A percentile compares a stretch with the other conserved stretches of the same genome.
Conservation (phyloP, 2,329 filamentous ascomycete species). For the Colletotrichum sp. region DNA sequence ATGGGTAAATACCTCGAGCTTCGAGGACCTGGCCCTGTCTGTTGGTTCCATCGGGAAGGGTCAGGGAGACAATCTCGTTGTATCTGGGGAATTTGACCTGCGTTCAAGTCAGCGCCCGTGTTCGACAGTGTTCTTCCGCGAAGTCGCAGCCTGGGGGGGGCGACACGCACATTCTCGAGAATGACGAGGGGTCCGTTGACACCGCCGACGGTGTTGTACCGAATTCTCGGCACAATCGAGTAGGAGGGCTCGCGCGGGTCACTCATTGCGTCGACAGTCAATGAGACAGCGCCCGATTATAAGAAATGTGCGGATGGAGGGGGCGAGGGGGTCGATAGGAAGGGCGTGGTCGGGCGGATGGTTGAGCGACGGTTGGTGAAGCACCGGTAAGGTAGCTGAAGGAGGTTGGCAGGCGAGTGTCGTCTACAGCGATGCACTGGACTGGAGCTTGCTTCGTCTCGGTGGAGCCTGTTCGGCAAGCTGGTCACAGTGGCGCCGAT, state of each 20-base stretch:
- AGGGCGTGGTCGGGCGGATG: slow-evolving; percentile 14
- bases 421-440: slow-evolving; percentile 23
- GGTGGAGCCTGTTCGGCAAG: slow-evolving; percentile 34
- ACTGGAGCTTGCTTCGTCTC: slow-evolving; percentile 42
- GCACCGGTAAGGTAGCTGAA: slow-evolving; percentile 17
- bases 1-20: slow-evolving; percentile 76
- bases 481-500: slow-evolving; percentile 18
- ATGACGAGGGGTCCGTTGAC: slow-evolving; percentile 98
- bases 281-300: slow-evolving; percentile 20
- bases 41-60: slow-evolving; percentile 92
- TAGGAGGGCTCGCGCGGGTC: slow-evolving; percentile 66
- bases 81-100: slow-evolving; percentile 97
- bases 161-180: slow-evolving; percentile 81
- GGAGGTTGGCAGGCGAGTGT: slow-evolving; percentile 36
- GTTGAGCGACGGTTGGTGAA: slow-evolving; percentile 12
- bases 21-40: slow-evolving; percentile 96
- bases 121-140: slow-evolving; percentile 2
- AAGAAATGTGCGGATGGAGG: slow-evolving; percentile 19
- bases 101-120: neutral
- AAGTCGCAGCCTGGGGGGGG: neutral
- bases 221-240: slow-evolving; percentile 67
- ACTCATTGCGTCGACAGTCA: slow-evolving; percentile 45
- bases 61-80: slow-evolving; percentile 97
- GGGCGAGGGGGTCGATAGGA: slow-evolving; percentile 11
- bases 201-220: slow-evolving; percentile 98